Evolutionary conservation across 371 early-diverging fungal species (phyloP).

Genomic region (Syncephalastrum monosporum): DNA sequence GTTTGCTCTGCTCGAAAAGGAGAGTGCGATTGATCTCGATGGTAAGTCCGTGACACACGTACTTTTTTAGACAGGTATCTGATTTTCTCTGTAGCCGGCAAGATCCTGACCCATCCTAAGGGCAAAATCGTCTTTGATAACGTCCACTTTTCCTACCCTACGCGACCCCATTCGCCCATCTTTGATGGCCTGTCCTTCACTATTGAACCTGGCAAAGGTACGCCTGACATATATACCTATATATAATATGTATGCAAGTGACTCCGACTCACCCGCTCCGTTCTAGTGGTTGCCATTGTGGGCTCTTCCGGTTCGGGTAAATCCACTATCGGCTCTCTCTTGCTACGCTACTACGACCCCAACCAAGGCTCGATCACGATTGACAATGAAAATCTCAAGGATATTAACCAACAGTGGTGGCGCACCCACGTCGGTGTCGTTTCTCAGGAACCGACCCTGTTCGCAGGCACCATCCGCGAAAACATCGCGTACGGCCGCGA

Average conservation of each 20-base stretch:
- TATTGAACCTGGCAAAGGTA: constrained; percentile 64
- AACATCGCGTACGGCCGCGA: constrained; percentile 74
- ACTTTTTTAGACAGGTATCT: too few species aligned
- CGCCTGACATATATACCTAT: not conserved
- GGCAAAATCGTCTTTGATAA: constrained; percentile 67
- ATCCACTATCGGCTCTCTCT: constrained; percentile 65
- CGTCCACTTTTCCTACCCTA: constrained; percentile 72
- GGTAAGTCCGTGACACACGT: constrained; percentile 15
- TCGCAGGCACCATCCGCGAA: constrained; percentile 77
- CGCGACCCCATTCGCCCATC: constrained; percentile 61
- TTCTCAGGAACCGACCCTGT: constrained; percentile 83
- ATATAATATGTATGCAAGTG: too few species aligned
- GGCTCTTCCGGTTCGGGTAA: constrained; percentile 78
- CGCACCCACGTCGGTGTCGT: constrained; percentile 68
- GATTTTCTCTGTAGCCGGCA: constrained; percentile 25
- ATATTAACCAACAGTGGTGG: constrained; percentile 53
- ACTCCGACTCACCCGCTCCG: not conserved
- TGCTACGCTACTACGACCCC: constrained; percentile 75
- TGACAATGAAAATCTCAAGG: constrained; percentile 58
- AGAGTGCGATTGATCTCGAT: constrained; percentile 48
- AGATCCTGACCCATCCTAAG: constrained; percentile 32
- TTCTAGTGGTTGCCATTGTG: constrained; percentile 49
- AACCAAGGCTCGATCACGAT: constrained; percentile 48
- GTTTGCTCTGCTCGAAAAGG: constrained; percentile 65
- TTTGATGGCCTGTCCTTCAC: constrained; percentile 62